Evolutionary conservation across 345 rosid species (phyloP), one percentile per base, ranked within the genome.

Genomic region (Citrus mangshanensis): DNA sequence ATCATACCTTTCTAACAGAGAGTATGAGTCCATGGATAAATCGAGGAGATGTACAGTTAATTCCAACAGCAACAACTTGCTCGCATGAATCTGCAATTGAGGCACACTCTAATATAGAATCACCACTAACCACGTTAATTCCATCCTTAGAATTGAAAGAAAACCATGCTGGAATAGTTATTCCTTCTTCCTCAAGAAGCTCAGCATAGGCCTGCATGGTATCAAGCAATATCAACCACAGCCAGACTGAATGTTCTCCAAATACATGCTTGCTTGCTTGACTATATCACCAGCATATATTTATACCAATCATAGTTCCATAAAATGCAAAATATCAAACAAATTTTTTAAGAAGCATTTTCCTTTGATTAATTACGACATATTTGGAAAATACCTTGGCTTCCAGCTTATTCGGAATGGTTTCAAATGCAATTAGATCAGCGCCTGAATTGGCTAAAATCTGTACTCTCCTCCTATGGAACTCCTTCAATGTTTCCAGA

Each of bases 381-480:
- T 63, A 65, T 13, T 25, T 62, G 34, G 18, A 6, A 61, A 35
- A 49, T 85, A 93, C 96, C 97, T 93, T 81, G 1, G 97, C 97
- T 88, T 95, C 98, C 55, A 93, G 79, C 86, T 93, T 95, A 79
- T 93, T 95, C 56, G 98, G 97, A 78, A 89, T 93, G 6, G 98
- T 93, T 84, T 95, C 98, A 65, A 95, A 93, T 35, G 98, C 98
- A 63, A 95, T 85, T 35, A 95, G 76, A 77, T 93, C 93, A 13
- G 97, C 88, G 30, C 98, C 98, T 1, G 93, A 76, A 37, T 83
- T 83, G 24, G 91, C 87, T 24, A 95, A 85, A 77, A 93, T 85
- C 80, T 93, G 97, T 9, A 95, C 66, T 83, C 97, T 92, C 84
- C 92, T 90, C 84, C 98, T 81, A 58, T 95, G 98, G 56, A 95